These are phyloP conservation scores for Rauvolfia tetraphylla DNA, from an alignment of 257 asterid genomes.

Conservation along the genomic window DNA sequence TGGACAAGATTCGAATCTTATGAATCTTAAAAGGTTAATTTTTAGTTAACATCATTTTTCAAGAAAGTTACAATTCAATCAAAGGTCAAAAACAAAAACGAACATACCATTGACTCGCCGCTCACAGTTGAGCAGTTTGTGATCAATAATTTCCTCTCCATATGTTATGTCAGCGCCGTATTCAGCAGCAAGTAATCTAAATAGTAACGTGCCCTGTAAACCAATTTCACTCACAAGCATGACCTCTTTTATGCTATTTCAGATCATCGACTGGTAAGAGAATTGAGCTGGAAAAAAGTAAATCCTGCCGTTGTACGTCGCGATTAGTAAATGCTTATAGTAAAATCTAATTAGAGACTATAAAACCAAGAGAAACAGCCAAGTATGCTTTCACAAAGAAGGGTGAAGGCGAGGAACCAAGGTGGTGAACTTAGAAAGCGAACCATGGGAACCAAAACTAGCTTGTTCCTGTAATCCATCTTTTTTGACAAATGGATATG, in stretches of 20 bases:
- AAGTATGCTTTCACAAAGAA: background rate
- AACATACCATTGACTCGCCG: constrained; percentile 62
- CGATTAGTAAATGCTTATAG: background rate
- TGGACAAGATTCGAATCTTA: background rate
- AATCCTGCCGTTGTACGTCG: background rate
- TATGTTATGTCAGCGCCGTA: constrained; percentile 88
- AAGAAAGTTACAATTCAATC: background rate
- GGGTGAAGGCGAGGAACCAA: background rate
- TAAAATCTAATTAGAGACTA: background rate
- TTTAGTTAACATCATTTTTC: too few species aligned
- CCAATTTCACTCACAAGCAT: constrained; percentile 15
- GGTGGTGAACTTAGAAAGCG: constrained; percentile 66
- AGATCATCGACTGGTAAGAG: background rate
- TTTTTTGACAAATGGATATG: background rate
- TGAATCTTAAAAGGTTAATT: background rate
- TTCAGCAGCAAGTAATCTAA: constrained; percentile 80
- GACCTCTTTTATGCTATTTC: background rate
- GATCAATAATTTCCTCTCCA: constrained; percentile 96
- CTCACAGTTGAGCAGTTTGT: constrained; percentile 81
- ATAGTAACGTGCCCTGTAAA: constrained; percentile 76
- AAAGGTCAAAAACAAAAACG: background rate
- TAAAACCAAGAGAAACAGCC: background rate
- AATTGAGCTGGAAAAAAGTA: background rate
- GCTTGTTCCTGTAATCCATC: constrained; percentile 75
- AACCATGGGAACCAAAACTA: constrained; percentile 91